Evolutionary conservation across 2,329 filamentous ascomycete genomes (phyloP).

Genomic region (Lachnellula occidentalis): DNA sequence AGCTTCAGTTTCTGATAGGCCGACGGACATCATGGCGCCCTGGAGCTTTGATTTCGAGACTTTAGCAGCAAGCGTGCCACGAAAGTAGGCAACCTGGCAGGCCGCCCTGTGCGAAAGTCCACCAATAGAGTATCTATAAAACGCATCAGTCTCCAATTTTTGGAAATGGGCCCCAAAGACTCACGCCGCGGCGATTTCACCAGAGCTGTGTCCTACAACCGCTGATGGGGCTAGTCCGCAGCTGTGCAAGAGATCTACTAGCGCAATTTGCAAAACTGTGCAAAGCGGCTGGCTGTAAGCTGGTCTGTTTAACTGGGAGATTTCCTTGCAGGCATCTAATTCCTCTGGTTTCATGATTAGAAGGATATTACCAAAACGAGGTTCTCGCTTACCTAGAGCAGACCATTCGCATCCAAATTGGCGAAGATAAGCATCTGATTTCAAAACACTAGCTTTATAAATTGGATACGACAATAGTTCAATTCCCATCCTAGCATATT

Average conservation of each 20-base stretch:
- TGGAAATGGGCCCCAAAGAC: no score
- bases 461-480: slow-evolving; percentile 4
- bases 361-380: no score
- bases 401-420: not conserved
- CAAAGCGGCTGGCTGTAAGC: slow-evolving; percentile 34
- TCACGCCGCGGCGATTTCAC: slow-evolving; percentile 33
- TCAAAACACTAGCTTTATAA: not conserved
- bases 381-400: not conserved
- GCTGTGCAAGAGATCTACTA: slow-evolving; percentile 28
- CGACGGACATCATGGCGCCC: slow-evolving; percentile 51
- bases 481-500: slow-evolving; percentile 11
- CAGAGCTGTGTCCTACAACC: slow-evolving; percentile 26
- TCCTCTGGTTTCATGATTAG: no score
- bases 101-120: not conserved
- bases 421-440: not conserved
- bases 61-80: not conserved
- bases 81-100: not conserved
- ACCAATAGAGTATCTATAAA: slow-evolving; percentile 13
- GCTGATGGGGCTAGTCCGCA: slow-evolving; percentile 13
- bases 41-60: not conserved
- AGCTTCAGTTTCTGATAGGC: no score
- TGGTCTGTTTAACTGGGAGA: not conserved
- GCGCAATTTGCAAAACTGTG: slow-evolving; percentile 40
- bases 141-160: no score
- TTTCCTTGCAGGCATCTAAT: not conserved